Base-by-base conservation (phyloP, 306 rosid genomes). In the Pterocarpus macrocarpus region DNA sequence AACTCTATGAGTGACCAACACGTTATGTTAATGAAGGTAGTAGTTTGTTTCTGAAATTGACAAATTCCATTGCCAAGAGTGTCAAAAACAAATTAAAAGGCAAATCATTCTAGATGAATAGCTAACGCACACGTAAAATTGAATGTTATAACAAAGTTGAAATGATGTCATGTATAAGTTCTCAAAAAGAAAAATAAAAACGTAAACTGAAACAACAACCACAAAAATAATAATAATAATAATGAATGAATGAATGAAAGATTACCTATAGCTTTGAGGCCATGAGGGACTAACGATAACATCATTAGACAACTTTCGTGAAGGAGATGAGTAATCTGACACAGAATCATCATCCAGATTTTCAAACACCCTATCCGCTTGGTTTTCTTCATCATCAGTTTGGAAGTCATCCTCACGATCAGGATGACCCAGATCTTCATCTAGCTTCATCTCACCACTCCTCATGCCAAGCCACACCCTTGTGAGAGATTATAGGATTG, bases 351-450 rank as follows among this genome's bases (percentile, higher is more conserved):
- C 83, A 30, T 77, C 89, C 45, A 70, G 34, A 63, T 81, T 61
- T 28, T 82, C 80, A 58, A 76, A 88, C 41, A 49, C 67, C 53
- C 80, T 80, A 2, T 86, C 80, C 5, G 84, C 89, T 43, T 73
- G 90, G 71, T 89, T 85, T 80, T 91, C 94, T 83, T 91, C 96
- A 78, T 91, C 97, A 43, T 91, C 94, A 3, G 90, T 88, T 52
- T 86, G 86, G 71, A 90, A 83, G 36, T 78, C 84, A 41, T 86
- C 90, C 8, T 85, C 90, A 34, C 88, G 90, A 65, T 88, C 88
- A 75, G 57, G 87, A 22, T 22, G 28, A 49, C 80, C 88, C 30
- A 91, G 79, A 81, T 88, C 93, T 7, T 91, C 90, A 62, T 86
- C 89, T 41, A 86, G 45, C 79, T 86, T 91, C 85, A 72, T 83